These are phyloP conservation scores for Chrysoporthe deuterocubensis DNA, from an alignment of 2,329 filamentous ascomycete species.

Conservation along the genomic window DNA sequence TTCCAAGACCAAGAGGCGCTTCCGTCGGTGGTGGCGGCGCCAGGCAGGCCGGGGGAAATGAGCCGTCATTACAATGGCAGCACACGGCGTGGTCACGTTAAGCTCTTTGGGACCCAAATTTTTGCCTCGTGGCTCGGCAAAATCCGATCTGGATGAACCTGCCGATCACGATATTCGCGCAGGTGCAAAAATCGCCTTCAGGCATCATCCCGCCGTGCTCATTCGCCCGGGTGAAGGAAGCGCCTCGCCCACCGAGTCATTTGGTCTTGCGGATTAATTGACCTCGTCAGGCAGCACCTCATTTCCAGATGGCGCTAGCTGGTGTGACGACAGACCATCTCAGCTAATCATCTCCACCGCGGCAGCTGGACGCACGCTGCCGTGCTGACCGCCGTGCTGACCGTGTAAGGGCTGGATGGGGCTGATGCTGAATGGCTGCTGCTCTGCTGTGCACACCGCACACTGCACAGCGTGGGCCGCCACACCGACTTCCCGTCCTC, in stretches of 20 bases:
- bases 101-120: neutral
- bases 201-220: neutral
- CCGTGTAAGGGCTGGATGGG: conserved; percentile 10
- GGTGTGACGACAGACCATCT: neutral
- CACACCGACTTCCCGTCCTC: conserved; percentile 11
- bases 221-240: neutral
- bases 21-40: neutral
- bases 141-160: conserved; percentile 6
- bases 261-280: neutral
- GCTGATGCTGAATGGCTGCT: neutral
- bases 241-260: neutral
- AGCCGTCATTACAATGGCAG: neutral
- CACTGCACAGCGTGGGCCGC: neutral
- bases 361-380: conserved; percentile 1
- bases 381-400: conserved; percentile 10
- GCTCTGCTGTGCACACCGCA: neutral
- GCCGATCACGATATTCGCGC: neutral
- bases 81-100: neutral
- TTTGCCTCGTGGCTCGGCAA: conserved; percentile 7
- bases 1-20: neutral
- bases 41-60: neutral
- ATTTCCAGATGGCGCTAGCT: neutral
- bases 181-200: neutral
- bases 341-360: neutral
- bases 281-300: neutral